phyloP scores from a whole-genome alignment of 164 flowering plant genomes.

The Paratinospora sagittata region DNA sequence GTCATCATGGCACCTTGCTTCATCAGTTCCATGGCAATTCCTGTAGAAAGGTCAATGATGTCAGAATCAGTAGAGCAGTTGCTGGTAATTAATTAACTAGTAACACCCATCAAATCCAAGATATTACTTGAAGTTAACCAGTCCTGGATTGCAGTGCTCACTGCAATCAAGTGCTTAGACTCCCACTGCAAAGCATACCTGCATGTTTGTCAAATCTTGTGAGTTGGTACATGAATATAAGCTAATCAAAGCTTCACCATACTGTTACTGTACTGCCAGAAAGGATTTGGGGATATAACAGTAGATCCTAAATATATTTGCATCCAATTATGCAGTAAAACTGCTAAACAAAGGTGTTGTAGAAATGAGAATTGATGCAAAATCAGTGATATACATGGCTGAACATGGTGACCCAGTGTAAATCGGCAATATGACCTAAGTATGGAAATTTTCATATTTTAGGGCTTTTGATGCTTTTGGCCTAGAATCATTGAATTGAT shows the following conservation, averaged over 20 bases:
- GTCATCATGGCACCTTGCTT: constrained; percentile 98
- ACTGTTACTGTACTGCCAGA: not conserved
- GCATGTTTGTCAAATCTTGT: constrained; percentile 4
- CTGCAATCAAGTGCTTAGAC: constrained; percentile 87
- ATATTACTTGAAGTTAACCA: constrained; percentile 93
- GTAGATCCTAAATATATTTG: not conserved
- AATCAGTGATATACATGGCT: no score
- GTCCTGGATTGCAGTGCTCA: constrained; percentile 97
- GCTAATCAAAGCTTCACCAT: not conserved
- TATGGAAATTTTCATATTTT: no score
- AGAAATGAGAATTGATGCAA: not conserved
- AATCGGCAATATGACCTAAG: no score
- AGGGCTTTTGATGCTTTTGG: no score
- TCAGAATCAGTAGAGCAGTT: not conserved
- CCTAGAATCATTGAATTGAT: no score
- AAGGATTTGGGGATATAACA: not conserved
- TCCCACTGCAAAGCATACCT: constrained; percentile 98
- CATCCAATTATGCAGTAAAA: not conserved
- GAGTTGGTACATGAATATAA: not conserved
- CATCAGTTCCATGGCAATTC: constrained; percentile 77
- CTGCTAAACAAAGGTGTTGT: not conserved
- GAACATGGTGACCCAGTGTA: constrained; percentile 16
- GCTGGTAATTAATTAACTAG: not conserved
- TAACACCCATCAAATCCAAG: constrained; percentile 15
- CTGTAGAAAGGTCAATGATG: constrained; percentile 33